A percentile compares a stretch with the other conserved stretches of the same genome.
These are phyloP conservation scores for Fusarium concolor DNA, from an alignment of 2,329 filamentous ascomycete genomes.

Conservation along the genomic window DNA sequence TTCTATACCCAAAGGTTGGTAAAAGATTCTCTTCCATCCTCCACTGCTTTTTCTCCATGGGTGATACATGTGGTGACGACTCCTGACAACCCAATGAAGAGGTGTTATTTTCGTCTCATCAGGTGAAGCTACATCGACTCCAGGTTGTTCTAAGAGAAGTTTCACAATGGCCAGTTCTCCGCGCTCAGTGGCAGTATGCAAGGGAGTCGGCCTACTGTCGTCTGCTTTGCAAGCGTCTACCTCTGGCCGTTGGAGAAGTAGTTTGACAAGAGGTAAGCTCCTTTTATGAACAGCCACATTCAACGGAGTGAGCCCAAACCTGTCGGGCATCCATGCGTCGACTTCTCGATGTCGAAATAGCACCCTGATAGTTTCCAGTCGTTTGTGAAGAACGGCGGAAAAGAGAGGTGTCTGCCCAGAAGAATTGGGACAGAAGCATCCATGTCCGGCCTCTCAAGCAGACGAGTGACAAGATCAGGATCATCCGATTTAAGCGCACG, in stretches of 20 bases:
- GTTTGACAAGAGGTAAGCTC: background rate
- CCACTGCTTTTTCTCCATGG: background rate
- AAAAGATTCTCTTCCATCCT: no score
- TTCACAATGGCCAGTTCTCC: background rate
- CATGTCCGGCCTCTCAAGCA: no score
- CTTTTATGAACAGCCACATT: background rate
- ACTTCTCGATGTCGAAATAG: constrained; percentile 1
- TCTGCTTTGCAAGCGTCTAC: background rate
- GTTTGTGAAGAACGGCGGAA: background rate
- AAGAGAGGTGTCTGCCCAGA: constrained; percentile 10
- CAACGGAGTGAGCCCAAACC: background rate
- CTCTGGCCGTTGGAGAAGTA: constrained; percentile 11
- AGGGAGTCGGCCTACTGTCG: background rate
- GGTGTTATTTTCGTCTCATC: background rate
- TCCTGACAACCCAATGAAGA: constrained; percentile 16
- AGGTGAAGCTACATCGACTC: background rate
- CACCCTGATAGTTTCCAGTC: background rate
- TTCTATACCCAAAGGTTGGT: background rate
- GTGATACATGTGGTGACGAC: background rate
- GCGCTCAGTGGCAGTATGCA: background rate
- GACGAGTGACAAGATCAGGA: no score
- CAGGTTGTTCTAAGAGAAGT: constrained; percentile 5
- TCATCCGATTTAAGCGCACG: no score
- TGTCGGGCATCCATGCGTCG: background rate
- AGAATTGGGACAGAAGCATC: no score